A percentile compares a stretch with the other conserved stretches of the same genome.
Evolutionary conservation across 208 protist species (phyloP).

Genomic region (Porcisia deanei): DNA sequence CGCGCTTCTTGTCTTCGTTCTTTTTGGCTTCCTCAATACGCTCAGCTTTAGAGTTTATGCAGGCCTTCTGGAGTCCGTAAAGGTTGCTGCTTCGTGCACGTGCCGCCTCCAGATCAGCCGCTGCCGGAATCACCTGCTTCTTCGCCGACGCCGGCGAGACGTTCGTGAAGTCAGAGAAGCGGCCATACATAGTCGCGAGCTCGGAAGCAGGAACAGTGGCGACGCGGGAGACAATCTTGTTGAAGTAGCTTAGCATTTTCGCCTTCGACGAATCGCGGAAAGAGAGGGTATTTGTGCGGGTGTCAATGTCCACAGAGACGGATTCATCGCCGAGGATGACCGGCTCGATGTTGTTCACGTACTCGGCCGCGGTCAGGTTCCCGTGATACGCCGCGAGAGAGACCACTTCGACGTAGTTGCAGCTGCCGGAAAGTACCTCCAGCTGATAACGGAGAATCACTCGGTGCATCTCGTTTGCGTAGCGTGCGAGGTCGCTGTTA

Average conservation of each 20-base stretch:
- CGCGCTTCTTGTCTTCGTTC: slow-evolving; percentile 36
- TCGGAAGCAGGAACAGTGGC: slow-evolving; percentile 32
- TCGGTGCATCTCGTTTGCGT: slow-evolving; percentile 30
- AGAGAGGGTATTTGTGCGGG: slow-evolving; percentile 58
- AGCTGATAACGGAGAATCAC: slow-evolving; percentile 69
- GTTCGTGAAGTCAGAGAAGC: slow-evolving; percentile 24
- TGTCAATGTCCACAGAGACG: slow-evolving; percentile 72
- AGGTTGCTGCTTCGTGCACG: slow-evolving; percentile 40
- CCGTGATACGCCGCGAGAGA: slow-evolving; percentile 44
- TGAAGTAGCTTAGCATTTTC: slow-evolving; percentile 59
- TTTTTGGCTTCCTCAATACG: slow-evolving; percentile 40
- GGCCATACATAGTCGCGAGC: slow-evolving; percentile 17
- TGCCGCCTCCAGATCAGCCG: slow-evolving; percentile 44
- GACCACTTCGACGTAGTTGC: slow-evolving; percentile 45
- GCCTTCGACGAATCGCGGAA: slow-evolving; percentile 66
- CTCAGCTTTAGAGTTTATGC: slow-evolving; percentile 42
- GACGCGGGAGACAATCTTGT: slow-evolving; percentile 31
- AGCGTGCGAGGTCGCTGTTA: slow-evolving; percentile 28
- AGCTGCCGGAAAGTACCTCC: slow-evolving; percentile 43
- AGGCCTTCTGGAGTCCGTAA: slow-evolving; percentile 44
- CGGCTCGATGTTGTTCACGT: slow-evolving; percentile 65
- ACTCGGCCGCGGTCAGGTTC: slow-evolving; percentile 45
- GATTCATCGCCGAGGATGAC: slow-evolving; percentile 61
- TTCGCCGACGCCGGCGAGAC: slow-evolving; percentile 21
- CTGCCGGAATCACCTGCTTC: slow-evolving; percentile 19